These are phyloP conservation scores for Lachancea fermentati DNA, from an alignment of 805 yeast species.

Conservation along the genomic window DNA sequence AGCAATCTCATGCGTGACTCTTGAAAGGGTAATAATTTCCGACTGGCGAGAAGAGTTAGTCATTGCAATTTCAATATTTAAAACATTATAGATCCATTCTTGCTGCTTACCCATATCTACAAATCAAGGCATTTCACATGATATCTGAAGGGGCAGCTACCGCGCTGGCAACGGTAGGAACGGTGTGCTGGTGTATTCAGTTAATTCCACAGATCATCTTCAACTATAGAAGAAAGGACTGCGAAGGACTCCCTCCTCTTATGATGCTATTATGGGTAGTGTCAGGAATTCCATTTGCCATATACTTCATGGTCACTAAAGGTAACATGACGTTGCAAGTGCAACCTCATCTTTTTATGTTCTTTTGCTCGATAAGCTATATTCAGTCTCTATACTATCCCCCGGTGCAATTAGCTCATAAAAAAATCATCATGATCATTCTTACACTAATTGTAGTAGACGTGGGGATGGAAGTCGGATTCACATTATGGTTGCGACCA, in stretches of 20 bases:
- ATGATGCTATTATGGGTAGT: slow-evolving; percentile 84
- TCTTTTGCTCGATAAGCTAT: slow-evolving; percentile 63
- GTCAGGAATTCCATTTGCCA: slow-evolving; percentile 77
- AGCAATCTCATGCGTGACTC: too few species aligned
- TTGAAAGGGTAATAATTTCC: neutral
- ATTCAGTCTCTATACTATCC: slow-evolving; percentile 69
- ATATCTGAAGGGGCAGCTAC: slow-evolving; percentile 48
- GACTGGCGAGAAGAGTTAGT: neutral
- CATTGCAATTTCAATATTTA: too few species aligned
- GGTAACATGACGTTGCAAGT: slow-evolving; percentile 74
- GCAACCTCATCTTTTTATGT: slow-evolving; percentile 81
- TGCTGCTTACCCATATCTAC: too few species aligned
- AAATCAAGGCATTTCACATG: slow-evolving; percentile 8
- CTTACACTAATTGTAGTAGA: slow-evolving; percentile 38
- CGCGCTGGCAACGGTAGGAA: slow-evolving; percentile 81
- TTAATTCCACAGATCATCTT: slow-evolving; percentile 76
- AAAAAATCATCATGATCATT: slow-evolving; percentile 35
- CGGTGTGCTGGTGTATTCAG: slow-evolving; percentile 90
- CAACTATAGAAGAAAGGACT: slow-evolving; percentile 70
- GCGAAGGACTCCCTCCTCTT: slow-evolving; percentile 80
- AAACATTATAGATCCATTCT: too few species aligned
- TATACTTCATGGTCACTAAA: slow-evolving; percentile 69
- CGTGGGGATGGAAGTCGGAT: slow-evolving; percentile 62
- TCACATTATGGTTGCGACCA: slow-evolving; percentile 63
- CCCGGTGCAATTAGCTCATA: slow-evolving; percentile 42